Evolutionary conservation across 805 yeast genomes (phyloP).

Genomic region (Zygosaccharomyces rouxii): DNA sequence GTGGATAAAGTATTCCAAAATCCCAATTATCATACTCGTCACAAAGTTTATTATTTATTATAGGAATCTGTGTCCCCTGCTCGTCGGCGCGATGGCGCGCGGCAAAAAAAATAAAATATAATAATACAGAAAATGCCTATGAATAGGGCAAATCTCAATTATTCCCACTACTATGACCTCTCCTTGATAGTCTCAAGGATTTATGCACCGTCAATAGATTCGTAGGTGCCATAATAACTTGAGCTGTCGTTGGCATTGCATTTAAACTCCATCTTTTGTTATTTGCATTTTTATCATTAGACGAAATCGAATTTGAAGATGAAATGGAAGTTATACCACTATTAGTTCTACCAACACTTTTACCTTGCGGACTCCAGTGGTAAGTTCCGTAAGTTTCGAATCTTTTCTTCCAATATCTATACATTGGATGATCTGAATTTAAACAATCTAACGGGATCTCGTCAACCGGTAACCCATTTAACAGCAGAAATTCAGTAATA

Average conservation of each 20-base stretch:
- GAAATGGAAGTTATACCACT: neutral
- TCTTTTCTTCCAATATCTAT: slow-evolving; percentile 49
- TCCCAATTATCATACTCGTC: neutral
- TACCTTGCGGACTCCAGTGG: neutral
- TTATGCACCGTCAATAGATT: slow-evolving; percentile 15
- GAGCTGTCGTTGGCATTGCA: slow-evolving; percentile 16
- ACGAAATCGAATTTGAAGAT: slow-evolving; percentile 1
- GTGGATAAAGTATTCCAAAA: neutral
- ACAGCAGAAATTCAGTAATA: slow-evolving; percentile 51
- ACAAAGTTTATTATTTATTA: neutral
- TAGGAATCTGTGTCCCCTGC: slow-evolving; percentile 2
- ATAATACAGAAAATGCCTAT: neutral
- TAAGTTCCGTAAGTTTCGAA: slow-evolving; percentile 29
- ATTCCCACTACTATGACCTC: slow-evolving; percentile 8
- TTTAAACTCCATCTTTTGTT: slow-evolving; percentile 16
- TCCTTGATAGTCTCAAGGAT: slow-evolving; percentile 15
- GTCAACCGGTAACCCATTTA: slow-evolving; percentile 53
- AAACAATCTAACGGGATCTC: slow-evolving; percentile 24
- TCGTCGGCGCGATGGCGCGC: neutral
- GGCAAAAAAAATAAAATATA: neutral
- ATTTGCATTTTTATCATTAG: slow-evolving; percentile 8
- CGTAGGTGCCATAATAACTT: slow-evolving; percentile 17
- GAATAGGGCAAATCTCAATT: slow-evolving; percentile 3
- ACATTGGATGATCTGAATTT: slow-evolving; percentile 45
- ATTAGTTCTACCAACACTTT: neutral